A percentile compares a stretch with the other conserved stretches of the same genome.
phyloP scores from a whole-genome alignment of 2,329 filamentous ascomycete species.

The Aspergillus sp. region DNA sequence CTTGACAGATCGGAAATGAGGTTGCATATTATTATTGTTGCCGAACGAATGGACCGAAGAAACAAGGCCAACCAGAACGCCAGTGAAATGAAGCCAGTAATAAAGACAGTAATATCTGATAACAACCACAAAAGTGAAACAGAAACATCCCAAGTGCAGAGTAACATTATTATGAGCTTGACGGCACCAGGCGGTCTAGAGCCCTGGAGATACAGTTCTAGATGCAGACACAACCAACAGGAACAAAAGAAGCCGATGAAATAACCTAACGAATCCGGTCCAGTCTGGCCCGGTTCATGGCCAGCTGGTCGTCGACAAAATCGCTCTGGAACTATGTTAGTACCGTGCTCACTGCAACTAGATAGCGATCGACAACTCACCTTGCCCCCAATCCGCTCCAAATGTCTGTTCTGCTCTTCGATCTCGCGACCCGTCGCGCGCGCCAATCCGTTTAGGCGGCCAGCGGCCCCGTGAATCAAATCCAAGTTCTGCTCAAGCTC shows the following conservation, averaged over 20 bases:
- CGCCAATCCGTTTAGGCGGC: constrained; percentile 64
- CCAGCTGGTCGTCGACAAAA: constrained; percentile 70
- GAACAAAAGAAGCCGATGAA: no score
- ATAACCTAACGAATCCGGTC: constrained; percentile 43
- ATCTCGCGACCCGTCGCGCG: constrained; percentile 67
- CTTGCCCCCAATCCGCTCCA: constrained; percentile 71
- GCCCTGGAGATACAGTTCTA: constrained; percentile 3
- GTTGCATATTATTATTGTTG: no score
- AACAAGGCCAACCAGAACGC: no score
- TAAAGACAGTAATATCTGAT: neutral
- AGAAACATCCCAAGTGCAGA: neutral
- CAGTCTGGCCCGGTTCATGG: constrained; percentile 65
- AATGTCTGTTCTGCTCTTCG: constrained; percentile 66
- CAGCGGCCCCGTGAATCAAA: constrained; percentile 53
- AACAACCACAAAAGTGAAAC: neutral
- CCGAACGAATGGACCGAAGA: no score
- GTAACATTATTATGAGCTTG: constrained; percentile 6
- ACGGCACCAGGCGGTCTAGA: constrained; percentile 25
- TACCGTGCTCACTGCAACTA: neutral
- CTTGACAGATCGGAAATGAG: no score
- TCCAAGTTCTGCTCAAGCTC: constrained; percentile 62
- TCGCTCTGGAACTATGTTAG: constrained; percentile 55
- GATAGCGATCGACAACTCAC: constrained; percentile 31
- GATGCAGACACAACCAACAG: no score
- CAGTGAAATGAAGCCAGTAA: no score